phyloP scores from a whole-genome alignment of 2,329 filamentous ascomycete species.

The Atkinsonella texensis region DNA sequence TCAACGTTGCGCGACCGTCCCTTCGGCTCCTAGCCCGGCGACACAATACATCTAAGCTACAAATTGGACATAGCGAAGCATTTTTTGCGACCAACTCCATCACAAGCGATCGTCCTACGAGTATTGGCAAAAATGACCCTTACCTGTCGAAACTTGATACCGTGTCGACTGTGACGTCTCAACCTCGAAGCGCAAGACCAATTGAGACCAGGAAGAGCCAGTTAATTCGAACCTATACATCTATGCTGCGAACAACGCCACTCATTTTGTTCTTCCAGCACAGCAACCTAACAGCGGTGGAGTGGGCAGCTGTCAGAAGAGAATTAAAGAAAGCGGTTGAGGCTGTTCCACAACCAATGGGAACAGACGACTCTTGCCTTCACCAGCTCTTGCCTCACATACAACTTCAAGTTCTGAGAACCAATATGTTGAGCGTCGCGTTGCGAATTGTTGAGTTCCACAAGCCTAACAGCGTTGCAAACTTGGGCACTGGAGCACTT shows the following conservation, averaged over 20 bases:
- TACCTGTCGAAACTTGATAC: slow-evolving; percentile 31
- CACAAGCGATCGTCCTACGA: neutral
- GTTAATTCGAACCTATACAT: slow-evolving; percentile 74
- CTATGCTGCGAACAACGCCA: slow-evolving; percentile 73
- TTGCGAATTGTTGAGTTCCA: slow-evolving; percentile 80
- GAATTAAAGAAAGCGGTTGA: slow-evolving; percentile 31
- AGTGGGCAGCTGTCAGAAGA: slow-evolving; percentile 37
- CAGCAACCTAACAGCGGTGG: slow-evolving; percentile 57
- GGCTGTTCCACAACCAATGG: slow-evolving; percentile 24
- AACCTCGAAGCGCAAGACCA: slow-evolving; percentile 79
- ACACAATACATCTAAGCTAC: neutral
- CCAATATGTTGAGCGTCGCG: slow-evolving; percentile 77
- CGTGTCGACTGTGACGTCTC: slow-evolving; percentile 44
- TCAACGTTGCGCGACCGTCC: slow-evolving; percentile 10
- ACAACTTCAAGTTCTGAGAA: slow-evolving; percentile 75
- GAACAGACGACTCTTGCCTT: slow-evolving; percentile 13
- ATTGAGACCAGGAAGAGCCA: slow-evolving; percentile 85
- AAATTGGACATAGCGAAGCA: neutral
- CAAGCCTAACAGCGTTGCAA: slow-evolving; percentile 28
- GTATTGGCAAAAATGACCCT: neutral
- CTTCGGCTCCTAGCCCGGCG: slow-evolving; percentile 9
- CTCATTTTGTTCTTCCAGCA: slow-evolving; percentile 73
- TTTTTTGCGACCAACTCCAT: slow-evolving; percentile 15
- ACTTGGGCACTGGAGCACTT: slow-evolving; percentile 20
- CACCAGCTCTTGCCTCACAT: slow-evolving; percentile 46